Base-by-base conservation (phyloP, 768 basidiomycete genomes). In the Panaeolus cyanescens region DNA sequence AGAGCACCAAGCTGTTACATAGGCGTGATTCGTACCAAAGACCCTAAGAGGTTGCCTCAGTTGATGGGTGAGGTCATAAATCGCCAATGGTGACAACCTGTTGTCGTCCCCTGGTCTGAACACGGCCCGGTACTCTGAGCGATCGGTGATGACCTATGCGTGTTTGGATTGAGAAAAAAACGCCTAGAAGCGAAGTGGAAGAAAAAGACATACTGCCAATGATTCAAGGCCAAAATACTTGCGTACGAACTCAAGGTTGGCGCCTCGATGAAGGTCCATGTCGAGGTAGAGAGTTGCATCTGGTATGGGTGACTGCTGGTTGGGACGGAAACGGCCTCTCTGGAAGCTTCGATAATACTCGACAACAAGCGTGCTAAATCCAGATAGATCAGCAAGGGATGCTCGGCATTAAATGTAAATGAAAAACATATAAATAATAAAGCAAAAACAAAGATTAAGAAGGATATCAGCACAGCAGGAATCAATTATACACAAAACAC, bases 41-140 rank as follows among this genome's bases (percentile, higher is more conserved):
- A 69, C 60, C 28, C 63, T 56, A 22, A 71, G 65, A 1, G 70
- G 66, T 40, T 60, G 54, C 4, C 53, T 59, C 56, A 64, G 63
- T 55, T 68, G 57, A 25, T 64, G 65, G 17, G 70, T 67, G 8
- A 71, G 56, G 32, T 67, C 64, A 28, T 65, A 67, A 5, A 60
- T 59, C 3, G 70, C 70, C 22, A 69, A 17, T 3, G 64, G 65
- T 1, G 70, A 71, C 8, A 71, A 62, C 31, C 34, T 34, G 36
- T 67, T 62, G 19, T 60, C 62, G 15, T 65, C 39, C 10, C 54
- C 59, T 12, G 68, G 62, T 7, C 64, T 42, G 55, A 71, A 71
- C 1, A 60, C 31, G 12, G 20, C 50, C 7, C 65, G 54, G 37
- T 61, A 58, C 2, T 61, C 63, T 20, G 56, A 63, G 13, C 32